phyloP scores from a whole-genome alignment of 2,329 filamentous ascomycete species.

The Phialocephala subalpina region DNA sequence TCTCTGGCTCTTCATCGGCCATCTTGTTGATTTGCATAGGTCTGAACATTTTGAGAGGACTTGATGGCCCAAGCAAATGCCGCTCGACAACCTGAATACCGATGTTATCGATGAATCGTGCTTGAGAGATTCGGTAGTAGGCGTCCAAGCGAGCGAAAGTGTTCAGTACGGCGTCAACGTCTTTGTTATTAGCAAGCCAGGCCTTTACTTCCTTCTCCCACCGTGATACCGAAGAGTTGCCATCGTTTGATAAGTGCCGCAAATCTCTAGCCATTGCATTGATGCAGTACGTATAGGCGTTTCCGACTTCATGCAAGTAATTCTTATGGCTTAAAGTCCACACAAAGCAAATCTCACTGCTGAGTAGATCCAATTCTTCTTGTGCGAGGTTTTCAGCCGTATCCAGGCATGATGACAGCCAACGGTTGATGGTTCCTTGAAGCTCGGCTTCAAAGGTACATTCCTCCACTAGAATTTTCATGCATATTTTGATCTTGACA shows the following conservation, averaged over 20 bases:
- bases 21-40: conserved; percentile 26
- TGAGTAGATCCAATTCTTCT: conserved; percentile 3
- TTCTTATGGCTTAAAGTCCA: conserved; percentile 11
- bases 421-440: background rate
- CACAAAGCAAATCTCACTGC: background rate
- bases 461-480: background rate
- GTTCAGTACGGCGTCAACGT: conserved; percentile 20
- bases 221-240: background rate
- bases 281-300: background rate
- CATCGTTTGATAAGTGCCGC: background rate
- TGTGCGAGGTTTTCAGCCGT: background rate
- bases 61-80: conserved; percentile 26
- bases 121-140: conserved; percentile 27
- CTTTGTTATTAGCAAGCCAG: conserved; percentile 10
- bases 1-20: conserved; percentile 14
- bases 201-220: background rate
- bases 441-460: conserved; percentile 11
- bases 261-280: background rate
- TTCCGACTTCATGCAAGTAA: background rate
- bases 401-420: background rate
- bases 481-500: background rate
- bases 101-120: conserved; percentile 33
- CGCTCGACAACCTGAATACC: conserved; percentile 31
- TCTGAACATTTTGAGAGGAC: conserved; percentile 27
- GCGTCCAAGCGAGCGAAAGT: conserved; percentile 24